A percentile compares a stretch with the other conserved stretches of the same genome.
These are phyloP conservation scores for Suhomyces sp. DNA, from an alignment of 805 yeast genomes.

Conservation along the genomic window DNA sequence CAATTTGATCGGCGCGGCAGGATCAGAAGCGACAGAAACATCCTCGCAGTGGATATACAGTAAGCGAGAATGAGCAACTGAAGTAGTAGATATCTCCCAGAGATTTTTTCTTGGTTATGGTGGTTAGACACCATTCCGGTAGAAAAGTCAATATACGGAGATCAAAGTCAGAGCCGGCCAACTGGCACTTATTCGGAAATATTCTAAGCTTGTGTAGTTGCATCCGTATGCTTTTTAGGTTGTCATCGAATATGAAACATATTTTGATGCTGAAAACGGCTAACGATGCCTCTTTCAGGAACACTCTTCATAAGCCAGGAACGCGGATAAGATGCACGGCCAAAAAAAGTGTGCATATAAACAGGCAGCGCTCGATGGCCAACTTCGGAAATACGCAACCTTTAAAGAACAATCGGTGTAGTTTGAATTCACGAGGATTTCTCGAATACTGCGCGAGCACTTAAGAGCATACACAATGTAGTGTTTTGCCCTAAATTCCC, in stretches of 20 bases:
- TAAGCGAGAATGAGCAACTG: neutral
- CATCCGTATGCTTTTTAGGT: neutral
- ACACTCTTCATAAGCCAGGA: neutral
- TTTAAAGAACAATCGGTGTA: neutral
- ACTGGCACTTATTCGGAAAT: neutral
- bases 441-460: neutral
- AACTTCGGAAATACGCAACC: neutral
- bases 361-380: neutral
- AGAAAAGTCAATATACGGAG: neutral
- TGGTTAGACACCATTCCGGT: neutral
- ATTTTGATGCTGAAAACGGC: neutral
- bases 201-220: too few species aligned
- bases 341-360: neutral
- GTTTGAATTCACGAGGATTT: neutral
- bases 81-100: neutral
- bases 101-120: too few species aligned
- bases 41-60: neutral
- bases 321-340: neutral
- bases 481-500: neutral
- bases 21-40: neutral
- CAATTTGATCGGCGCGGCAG: neutral
- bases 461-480: neutral
- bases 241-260: neutral
- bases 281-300: neutral
- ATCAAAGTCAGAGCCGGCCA: neutral